These are phyloP conservation scores for Juncus effusus DNA, from an alignment of 176 grass and related monocot genomes.

Conservation along the genomic window DNA sequence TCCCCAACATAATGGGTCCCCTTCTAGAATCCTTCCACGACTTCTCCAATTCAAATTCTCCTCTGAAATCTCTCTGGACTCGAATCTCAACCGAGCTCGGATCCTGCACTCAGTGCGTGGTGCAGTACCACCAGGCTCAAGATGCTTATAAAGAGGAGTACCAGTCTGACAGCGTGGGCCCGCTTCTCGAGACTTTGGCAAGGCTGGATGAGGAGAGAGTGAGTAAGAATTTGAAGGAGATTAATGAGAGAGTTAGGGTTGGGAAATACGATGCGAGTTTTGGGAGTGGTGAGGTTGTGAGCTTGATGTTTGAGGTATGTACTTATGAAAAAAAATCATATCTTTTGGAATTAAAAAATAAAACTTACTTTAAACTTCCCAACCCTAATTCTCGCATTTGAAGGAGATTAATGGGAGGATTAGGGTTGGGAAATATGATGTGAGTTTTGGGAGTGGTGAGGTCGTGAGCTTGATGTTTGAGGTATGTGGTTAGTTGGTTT, in stretches of 20 bases:
- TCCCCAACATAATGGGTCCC: conserved; percentile 70
- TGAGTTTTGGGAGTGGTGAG: conserved; percentile 40
- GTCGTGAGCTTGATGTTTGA: conserved; percentile 88
- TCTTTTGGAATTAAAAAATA: conserved; percentile 1
- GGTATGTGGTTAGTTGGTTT: conserved; percentile 31
- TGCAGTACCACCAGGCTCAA: conserved; percentile 77
- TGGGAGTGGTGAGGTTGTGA: conserved; percentile 56
- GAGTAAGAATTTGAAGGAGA: conserved; percentile 49
- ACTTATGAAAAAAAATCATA: no score
- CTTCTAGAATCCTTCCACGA: conserved; percentile 82
- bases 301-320: conserved; percentile 91
- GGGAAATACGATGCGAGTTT: conserved; percentile 57
- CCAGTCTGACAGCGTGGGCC: conserved; percentile 52
- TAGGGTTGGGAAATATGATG: conserved; percentile 48
- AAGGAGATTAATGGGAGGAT: conserved; percentile 52
- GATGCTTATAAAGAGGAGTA: conserved; percentile 54
- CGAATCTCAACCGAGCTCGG: conserved; percentile 62
- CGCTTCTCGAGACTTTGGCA: conserved; percentile 61
- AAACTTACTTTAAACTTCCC: no score
- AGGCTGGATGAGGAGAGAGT: conserved; percentile 80
- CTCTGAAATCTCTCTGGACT: conserved; percentile 56
- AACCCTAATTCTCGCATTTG: conserved; percentile 33
- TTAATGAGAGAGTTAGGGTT: conserved; percentile 48
- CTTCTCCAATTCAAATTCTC: conserved; percentile 46
- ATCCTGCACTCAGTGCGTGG: conserved; percentile 80